Evolutionary conservation across 768 basidiomycete genomes (phyloP), one percentile per base, ranked within the genome.

Genomic region (Tylopilus subfusipes): DNA sequence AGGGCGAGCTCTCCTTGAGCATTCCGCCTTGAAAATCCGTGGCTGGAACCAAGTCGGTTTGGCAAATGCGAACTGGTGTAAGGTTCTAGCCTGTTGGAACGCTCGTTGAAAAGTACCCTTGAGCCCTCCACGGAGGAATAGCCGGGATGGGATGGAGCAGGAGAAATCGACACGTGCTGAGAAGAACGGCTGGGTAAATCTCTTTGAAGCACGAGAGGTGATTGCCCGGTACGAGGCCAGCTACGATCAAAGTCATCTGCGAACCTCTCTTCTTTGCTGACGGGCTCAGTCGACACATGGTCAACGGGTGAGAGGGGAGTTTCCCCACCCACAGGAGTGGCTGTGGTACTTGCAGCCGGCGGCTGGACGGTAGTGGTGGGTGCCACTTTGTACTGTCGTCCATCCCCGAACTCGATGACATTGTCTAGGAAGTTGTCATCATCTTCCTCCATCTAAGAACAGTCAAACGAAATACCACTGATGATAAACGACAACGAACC

Each of bases 401-500:
- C 95, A 67, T 99, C 97, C 5, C 84, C 95, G 67, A 99, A 99
- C 68, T 99, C 95, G 63, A 99, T 90, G 31, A 93, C 89, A 29
- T 86, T 87, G 62, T 82, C 86, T 25, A 95, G 74, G 64, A 93
- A 95, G 63, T 93, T 89, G 66, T 93, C 88, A 54, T 94, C 90
- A 58, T 96, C 95, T 71, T 93, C 92, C 71, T 88, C 88, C 81
- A 92, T 89, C 89, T 92, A 64, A 25, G 33, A 44, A 51, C 8
- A 30, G 50, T 63, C 45, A 58, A 53, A 39, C 2, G 38, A 52
- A 40, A 16, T 42, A 31, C 49, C 12, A 30, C 45, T 25, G 22
- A 45, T 33, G 53, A 52, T 10, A 51, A 49, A 56, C 61, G 56
- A 44, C 33, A 38, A 72, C 89, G 57, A 58, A 98, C 95, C 81